Percentiles rank a stretch among this genome's conserved stretches.
Conservation (phyloP, 139 green algal species). For the Chlamydomonas urium region DNA sequence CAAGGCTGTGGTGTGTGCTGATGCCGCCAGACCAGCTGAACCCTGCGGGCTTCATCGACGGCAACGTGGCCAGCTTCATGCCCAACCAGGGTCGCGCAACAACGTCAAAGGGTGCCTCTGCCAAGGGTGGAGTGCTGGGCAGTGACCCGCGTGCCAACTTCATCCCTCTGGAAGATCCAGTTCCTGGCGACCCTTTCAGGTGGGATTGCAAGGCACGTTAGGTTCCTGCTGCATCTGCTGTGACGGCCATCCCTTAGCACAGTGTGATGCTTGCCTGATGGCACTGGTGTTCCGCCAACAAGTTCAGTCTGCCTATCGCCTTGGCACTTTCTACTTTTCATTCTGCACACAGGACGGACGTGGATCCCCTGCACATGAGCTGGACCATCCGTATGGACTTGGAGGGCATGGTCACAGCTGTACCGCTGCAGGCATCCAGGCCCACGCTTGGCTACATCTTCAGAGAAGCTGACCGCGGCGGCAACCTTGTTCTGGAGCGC, state of each 20-base stretch:
- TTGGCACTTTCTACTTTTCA: too few relatives aligned
- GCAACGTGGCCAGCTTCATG: slow-evolving; percentile 19
- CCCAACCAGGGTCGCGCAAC: slow-evolving; percentile 15
- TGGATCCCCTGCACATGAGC: not conserved
- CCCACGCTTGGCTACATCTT: not conserved
- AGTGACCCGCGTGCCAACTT: slow-evolving; percentile 48
- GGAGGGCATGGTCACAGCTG: not conserved
- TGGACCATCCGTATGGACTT: not conserved
- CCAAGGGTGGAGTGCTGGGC: slow-evolving; percentile 24
- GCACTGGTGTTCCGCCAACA: too few relatives aligned
- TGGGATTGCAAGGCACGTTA: slow-evolving; percentile 8
- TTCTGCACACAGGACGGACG: not conserved
- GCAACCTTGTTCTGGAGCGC: slow-evolving; percentile 6
- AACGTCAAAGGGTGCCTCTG: slow-evolving; percentile 40
- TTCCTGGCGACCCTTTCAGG: slow-evolving; percentile 24
- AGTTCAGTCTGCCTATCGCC: too few relatives aligned
- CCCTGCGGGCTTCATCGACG: slow-evolving; percentile 54
- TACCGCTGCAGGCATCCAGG: not conserved
- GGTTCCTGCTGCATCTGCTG: not conserved
- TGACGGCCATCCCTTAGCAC: too few relatives aligned
- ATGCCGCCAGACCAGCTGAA: slow-evolving; percentile 78
- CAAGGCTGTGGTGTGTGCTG: slow-evolving; percentile 38
- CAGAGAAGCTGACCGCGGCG: not conserved
- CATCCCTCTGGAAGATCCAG: slow-evolving; percentile 24
- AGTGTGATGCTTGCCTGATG: too few relatives aligned